phyloP scores from a whole-genome alignment of 116 monocot genomes.

The Dioscorea cayenensis region DNA sequence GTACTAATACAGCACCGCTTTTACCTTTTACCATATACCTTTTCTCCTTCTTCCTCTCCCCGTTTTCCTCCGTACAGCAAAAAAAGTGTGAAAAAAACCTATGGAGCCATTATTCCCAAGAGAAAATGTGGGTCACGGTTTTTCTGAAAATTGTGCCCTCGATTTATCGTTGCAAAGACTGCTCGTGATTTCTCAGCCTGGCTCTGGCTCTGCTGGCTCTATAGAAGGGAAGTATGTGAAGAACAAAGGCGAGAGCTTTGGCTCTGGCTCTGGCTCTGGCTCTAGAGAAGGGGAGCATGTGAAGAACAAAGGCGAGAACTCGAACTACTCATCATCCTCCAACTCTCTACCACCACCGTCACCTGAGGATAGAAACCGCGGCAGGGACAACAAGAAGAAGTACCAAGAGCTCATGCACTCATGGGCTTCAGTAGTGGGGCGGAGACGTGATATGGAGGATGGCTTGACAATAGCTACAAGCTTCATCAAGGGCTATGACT shows the following conservation, averaged over 20 bases:
- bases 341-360: neutral
- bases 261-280: neutral
- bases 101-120: no score
- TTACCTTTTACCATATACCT: no score
- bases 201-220: neutral
- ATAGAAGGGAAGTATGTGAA: neutral
- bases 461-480: neutral
- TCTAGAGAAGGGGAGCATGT: neutral
- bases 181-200: no score
- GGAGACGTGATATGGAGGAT: slow-evolving; percentile 1
- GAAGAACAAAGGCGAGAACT: neutral
- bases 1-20: no score
- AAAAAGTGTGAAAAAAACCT: no score
- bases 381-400: neutral
- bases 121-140: no score
- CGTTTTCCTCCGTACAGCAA: no score
- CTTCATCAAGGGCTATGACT: slow-evolving; percentile 24
- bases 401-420: neutral
- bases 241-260: neutral
- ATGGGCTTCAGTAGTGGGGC: neutral
- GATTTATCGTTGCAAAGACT: no score
- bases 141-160: no score
- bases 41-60: no score
- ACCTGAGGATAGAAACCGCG: neutral
- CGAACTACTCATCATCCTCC: neutral